Base-by-base conservation (phyloP, 2,329 filamentous ascomycete genomes). In the Claviceps sp. region DNA sequence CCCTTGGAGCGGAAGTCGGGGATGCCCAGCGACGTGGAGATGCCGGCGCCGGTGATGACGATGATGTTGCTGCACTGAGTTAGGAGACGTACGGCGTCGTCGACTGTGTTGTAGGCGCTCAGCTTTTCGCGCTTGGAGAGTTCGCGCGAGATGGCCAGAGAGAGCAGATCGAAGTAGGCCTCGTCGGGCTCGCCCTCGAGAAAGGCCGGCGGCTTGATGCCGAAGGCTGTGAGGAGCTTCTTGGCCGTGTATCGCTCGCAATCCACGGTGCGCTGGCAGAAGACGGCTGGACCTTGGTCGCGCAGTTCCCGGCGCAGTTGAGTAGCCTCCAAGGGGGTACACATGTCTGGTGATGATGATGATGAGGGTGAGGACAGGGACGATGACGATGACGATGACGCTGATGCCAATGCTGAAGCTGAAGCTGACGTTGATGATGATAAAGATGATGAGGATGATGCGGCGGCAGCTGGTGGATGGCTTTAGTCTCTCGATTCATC, bases 1-100 rank as follows among this genome's bases (percentile, higher is more conserved):
- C 88, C 86, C 67, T 93, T 93, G 50, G 90, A 96, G 58, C 93
- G 84, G 64, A 98, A 98, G 67, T 98, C 93, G 4, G 93, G 93
- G 54, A 98, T 97, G 55, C 93, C 93, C 20, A 98, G 81, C 50
- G 88, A 95, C 1, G 93, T 98, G 26, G 90, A 96, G 59, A 98
- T 97, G 58, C 93, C 93, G 18, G 93, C 93, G 50, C 93, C 93
- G 1, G 93, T 97, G 58, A 98, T 79, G 57, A 97, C 86, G 62
- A 98, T 81, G 65, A 98, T 90, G 66, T 95, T 95, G 59, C 79
- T 79, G 53, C 84, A 81, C 54, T 78, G 77, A 59, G 80, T 75
- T 44, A 98, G 76, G 49, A 98, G 73, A 14, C 75, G 70, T 8
- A 93, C 89, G 4, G 88, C 93, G 68, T 98, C 89, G 57, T 94